Evolutionary conservation across 305 asterid species (phyloP).

Genomic region (Fraxinus platypoda): DNA sequence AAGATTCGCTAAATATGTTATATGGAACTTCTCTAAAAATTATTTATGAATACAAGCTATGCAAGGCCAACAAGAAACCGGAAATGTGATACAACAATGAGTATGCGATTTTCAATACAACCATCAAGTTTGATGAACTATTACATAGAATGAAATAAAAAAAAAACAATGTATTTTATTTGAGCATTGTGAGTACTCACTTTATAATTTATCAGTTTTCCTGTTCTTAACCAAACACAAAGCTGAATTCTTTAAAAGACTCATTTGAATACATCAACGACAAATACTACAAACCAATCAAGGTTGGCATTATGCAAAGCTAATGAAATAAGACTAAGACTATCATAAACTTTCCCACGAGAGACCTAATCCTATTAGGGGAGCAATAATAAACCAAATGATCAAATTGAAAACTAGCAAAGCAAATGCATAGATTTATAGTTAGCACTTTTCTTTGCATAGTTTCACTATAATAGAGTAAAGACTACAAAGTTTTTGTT

Average conservation of each 20-base stretch:
- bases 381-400: background rate
- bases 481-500: background rate
- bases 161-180: background rate
- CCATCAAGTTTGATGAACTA: background rate
- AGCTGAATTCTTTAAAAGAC: background rate
- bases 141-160: background rate
- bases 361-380: background rate
- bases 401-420: background rate
- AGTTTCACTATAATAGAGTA: background rate
- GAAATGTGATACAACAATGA: background rate
- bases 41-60: background rate
- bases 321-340: background rate
- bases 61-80: background rate
- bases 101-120: background rate
- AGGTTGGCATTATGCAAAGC: background rate
- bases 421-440: background rate
- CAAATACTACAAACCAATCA: background rate
- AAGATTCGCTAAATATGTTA: background rate
- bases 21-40: background rate
- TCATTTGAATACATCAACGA: background rate
- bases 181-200: background rate
- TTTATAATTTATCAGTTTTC: background rate
- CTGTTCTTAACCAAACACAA: background rate
- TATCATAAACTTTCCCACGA: background rate
- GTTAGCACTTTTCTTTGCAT: background rate